phyloP scores from a whole-genome alignment of 768 basidiomycete genomes.

The Russula vinacea region DNA sequence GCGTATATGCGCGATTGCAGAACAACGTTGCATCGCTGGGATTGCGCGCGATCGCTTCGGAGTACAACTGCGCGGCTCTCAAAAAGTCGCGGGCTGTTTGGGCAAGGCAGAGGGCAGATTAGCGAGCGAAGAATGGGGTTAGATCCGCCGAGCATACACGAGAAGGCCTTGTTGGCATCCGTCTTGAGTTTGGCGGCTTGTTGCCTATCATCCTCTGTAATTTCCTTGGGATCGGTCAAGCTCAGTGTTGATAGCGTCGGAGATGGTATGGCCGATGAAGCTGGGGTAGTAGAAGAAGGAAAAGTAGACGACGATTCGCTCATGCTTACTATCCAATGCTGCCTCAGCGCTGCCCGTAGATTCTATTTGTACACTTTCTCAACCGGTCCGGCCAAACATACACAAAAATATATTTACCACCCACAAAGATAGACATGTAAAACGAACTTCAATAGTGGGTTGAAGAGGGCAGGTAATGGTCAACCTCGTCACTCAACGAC shows the following conservation, averaged over 20 bases:
- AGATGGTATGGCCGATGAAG: constrained; percentile 55
- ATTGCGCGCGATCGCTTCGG: constrained; percentile 81
- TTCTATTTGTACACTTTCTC: constrained; percentile 4
- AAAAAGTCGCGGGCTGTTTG: constrained; percentile 69
- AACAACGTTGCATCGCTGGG: constrained; percentile 85
- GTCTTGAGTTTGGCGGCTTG: constrained; percentile 72
- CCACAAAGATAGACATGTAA: neutral
- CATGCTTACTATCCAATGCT: constrained; percentile 26
- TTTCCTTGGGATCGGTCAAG: constrained; percentile 42
- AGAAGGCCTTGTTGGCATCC: constrained; percentile 86
- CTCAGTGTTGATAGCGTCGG: constrained; percentile 53
- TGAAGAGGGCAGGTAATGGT: neutral
- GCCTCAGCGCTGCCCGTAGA: neutral
- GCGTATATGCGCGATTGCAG: constrained; percentile 90
- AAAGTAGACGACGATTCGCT: constrained; percentile 37
- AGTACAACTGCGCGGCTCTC: constrained; percentile 73
- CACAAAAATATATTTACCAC: neutral
- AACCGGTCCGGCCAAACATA: constrained; percentile 11
- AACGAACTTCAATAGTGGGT: neutral
- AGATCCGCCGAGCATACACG: constrained; percentile 44
- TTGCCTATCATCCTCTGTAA: constrained; percentile 68
- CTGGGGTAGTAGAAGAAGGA: constrained; percentile 50
- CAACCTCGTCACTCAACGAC: constrained; percentile 6
- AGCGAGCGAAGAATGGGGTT: constrained; percentile 12
- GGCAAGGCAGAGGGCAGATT: neutral